phyloP scores from a whole-genome alignment of 176 grass and related monocot genomes.

The Carex kokanica region DNA sequence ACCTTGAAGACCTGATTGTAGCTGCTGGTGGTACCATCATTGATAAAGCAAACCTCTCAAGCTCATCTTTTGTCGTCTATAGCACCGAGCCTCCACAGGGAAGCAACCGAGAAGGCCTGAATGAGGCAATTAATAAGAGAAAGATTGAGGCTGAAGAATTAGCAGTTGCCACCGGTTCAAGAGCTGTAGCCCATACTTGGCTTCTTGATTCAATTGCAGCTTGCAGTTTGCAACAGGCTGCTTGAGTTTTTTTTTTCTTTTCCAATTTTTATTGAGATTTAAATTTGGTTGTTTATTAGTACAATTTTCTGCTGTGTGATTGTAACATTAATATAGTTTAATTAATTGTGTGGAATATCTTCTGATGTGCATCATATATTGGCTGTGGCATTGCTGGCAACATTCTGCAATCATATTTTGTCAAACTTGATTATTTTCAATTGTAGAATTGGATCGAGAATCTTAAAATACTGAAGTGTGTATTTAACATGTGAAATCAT shows the following conservation, averaged over 20 bases:
- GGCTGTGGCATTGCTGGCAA: neutral
- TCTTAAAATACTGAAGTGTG: neutral
- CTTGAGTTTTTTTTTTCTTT: neutral
- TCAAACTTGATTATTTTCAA: neutral
- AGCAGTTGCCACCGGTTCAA: conserved; percentile 42
- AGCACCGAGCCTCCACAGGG: conserved; percentile 65
- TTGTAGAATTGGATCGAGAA: neutral
- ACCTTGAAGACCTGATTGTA: conserved; percentile 67
- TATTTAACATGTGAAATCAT: neutral
- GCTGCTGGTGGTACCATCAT: conserved; percentile 50
- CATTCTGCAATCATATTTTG: neutral
- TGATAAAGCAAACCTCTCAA: conserved; percentile 39
- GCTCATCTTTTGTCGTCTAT: conserved; percentile 58
- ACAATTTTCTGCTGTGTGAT: neutral
- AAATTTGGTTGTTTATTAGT: neutral
- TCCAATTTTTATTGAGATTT: conserved; percentile 5
- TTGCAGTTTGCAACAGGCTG: conserved; percentile 44
- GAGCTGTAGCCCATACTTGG: conserved; percentile 77
- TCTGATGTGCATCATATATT: neutral
- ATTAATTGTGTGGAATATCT: neutral
- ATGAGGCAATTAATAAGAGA: conserved; percentile 58
- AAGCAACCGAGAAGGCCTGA: conserved; percentile 28
- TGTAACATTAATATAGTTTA: conserved; percentile 4
- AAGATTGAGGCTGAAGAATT: conserved; percentile 56
- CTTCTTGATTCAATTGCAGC: conserved; percentile 82